A percentile compares a stretch with the other conserved stretches of the same genome.
phyloP scores from a whole-genome alignment of 805 yeast species.

The Candida oleophila region DNA sequence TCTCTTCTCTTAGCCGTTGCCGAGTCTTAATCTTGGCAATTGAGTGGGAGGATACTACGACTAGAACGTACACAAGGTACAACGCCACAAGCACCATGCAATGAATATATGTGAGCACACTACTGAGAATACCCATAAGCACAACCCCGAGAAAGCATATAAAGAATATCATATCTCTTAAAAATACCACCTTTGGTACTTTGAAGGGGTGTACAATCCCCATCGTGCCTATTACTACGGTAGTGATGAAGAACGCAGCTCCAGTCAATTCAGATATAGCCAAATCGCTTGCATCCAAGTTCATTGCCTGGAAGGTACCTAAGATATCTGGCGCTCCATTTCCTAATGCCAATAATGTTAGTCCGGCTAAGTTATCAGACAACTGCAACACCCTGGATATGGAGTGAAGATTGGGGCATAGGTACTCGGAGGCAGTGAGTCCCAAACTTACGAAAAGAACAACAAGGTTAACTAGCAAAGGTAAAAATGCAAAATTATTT shows the following conservation, averaged over 20 bases:
- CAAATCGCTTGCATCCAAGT: slow-evolving; percentile 64
- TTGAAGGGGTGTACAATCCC: slow-evolving; percentile 63
- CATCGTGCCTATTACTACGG: slow-evolving; percentile 80
- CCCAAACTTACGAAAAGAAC: slow-evolving; percentile 66
- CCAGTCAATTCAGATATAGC: slow-evolving; percentile 93
- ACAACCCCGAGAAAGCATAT: slow-evolving; percentile 48
- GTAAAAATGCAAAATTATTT: slow-evolving; percentile 12
- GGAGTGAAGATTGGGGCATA: slow-evolving; percentile 75
- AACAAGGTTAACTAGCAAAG: slow-evolving; percentile 24
- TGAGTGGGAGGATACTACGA: slow-evolving; percentile 36
- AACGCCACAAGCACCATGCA: slow-evolving; percentile 55
- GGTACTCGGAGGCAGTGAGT: slow-evolving; percentile 73
- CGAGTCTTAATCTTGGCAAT: slow-evolving; percentile 12
- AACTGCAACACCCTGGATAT: slow-evolving; percentile 62
- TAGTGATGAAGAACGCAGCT: slow-evolving; percentile 78
- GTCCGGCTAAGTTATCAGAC: slow-evolving; percentile 78
- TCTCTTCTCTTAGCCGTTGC: slow-evolving; percentile 15
- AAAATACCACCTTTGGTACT: slow-evolving; percentile 51
- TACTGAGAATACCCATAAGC: slow-evolving; percentile 53
- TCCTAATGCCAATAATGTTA: slow-evolving; percentile 86
- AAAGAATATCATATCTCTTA: slow-evolving; percentile 63
- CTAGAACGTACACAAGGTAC: slow-evolving; percentile 58
- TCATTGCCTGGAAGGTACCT: slow-evolving; percentile 80
- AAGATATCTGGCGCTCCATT: slow-evolving; percentile 91
- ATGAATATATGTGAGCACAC: slow-evolving; percentile 52